A percentile compares a stretch with the other conserved stretches of the same genome.
Conservation (phyloP, 2,329 filamentous ascomycete species). For the Cladosporium sp. region DNA sequence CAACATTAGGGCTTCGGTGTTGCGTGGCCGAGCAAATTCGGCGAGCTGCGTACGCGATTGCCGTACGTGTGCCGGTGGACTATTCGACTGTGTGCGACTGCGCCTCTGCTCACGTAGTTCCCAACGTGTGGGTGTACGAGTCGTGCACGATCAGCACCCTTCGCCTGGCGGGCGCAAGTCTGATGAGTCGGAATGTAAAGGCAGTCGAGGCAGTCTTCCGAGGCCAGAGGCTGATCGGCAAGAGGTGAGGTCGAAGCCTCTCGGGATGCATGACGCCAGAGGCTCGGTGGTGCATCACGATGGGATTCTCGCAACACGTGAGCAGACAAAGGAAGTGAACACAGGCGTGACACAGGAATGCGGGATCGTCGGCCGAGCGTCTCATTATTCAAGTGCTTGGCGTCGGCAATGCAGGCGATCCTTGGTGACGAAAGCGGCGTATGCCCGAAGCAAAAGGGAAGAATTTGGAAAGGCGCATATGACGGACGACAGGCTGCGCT, state of each 20-base stretch:
- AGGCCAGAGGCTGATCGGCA: not conserved
- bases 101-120: not conserved
- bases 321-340: not conserved
- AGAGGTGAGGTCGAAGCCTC: not conserved
- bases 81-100: not conserved
- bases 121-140: not conserved
- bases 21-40: not conserved
- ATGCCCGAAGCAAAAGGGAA: not conserved
- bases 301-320: not conserved
- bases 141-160: not conserved
- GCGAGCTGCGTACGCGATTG: no score
- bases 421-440: not conserved
- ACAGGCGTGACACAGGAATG: conserved; percentile 5
- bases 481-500: not conserved
- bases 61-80: not conserved
- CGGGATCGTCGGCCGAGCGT: not conserved
- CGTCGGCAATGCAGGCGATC: not conserved
- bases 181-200: not conserved
- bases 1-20: no score
- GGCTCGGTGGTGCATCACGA: not conserved
- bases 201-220: not conserved
- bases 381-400: not conserved
- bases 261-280: no score
- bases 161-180: not conserved
- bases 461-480: not conserved